Evolutionary conservation across 768 basidiomycete species (phyloP).

Genomic region (Xerocomus potaroensis): DNA sequence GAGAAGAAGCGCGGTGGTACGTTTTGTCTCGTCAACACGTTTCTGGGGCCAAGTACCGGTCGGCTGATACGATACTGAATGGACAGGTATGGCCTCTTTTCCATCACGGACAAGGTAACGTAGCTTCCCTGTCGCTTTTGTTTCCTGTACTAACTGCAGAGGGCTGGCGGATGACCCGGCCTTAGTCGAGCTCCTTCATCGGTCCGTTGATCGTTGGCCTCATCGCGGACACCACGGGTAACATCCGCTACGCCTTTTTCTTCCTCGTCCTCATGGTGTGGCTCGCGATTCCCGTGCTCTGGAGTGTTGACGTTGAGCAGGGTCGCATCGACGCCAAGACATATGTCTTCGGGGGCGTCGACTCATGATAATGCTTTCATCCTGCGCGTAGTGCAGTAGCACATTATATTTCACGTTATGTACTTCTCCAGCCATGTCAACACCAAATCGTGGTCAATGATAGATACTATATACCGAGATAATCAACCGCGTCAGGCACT

Average conservation of each 20-base stretch:
- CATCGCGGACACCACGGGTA: constrained; percentile 84
- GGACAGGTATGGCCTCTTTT: constrained; percentile 82
- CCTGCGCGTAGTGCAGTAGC: too few species aligned
- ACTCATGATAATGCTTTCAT: too few species aligned
- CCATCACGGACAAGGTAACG: constrained; percentile 85
- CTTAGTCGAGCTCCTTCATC: constrained; percentile 91
- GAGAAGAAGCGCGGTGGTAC: constrained; percentile 90
- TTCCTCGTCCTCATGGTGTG: constrained; percentile 83
- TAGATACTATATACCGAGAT: neutral
- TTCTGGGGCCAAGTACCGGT: too few species aligned
- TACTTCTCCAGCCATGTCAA: too few species aligned
- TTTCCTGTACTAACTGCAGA: too few species aligned
- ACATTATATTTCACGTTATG: too few species aligned
- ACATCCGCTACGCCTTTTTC: constrained; percentile 88
- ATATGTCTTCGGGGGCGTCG: constrained; percentile 22
- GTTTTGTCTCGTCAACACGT: too few species aligned
- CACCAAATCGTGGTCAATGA: too few species aligned
- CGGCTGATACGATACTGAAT: too few species aligned
- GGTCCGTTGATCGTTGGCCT: constrained; percentile 87
- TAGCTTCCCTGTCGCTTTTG: too few species aligned
- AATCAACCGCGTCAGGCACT: neutral
- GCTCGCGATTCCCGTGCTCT: constrained; percentile 72
- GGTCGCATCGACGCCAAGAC: constrained; percentile 52
- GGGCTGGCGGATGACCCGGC: neutral
- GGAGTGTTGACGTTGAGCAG: constrained; percentile 60